Evolutionary conservation across 1,139 yeast species (phyloP).

Genomic region (Nakaseomyces uthaithaninus): DNA sequence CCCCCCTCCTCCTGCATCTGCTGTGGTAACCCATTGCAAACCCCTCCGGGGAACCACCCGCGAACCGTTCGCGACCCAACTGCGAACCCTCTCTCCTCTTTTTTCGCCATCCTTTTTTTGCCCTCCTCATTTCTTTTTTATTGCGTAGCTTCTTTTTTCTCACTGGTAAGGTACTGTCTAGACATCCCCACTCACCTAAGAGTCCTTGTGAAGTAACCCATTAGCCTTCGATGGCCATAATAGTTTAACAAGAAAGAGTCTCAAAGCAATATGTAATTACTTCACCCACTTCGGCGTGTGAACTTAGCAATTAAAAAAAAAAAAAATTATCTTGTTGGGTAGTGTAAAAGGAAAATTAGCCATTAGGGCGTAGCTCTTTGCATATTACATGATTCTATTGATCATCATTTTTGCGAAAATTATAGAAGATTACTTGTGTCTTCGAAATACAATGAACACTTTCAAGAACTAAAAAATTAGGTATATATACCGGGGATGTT

Average conservation of each 20-base stretch:
- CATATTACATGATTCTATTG: slow-evolving; percentile 3
- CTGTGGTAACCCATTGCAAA: too few species aligned
- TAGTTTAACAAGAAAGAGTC: background rate
- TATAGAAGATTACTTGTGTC: background rate
- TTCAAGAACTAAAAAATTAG: slow-evolving; percentile 3
- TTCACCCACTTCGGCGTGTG: slow-evolving; percentile 1
- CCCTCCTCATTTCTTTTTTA: slow-evolving; percentile 3
- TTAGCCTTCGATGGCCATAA: too few species aligned
- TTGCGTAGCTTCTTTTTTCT: background rate
- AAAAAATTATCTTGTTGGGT: slow-evolving; percentile 3
- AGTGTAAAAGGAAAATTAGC: slow-evolving; percentile 2
- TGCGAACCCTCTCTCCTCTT: slow-evolving; percentile 1
- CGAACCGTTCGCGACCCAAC: too few species aligned
- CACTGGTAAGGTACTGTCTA: too few species aligned
- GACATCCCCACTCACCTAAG: too few species aligned
- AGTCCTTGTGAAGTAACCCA: slow-evolving; percentile 3
- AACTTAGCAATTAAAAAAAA: too few species aligned
- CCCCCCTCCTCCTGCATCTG: too few species aligned
- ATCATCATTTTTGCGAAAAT: background rate
- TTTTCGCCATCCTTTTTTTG: slow-evolving; percentile 1
- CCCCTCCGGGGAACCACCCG: too few species aligned
- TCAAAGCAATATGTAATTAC: slow-evolving; percentile 1
- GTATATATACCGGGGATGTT: slow-evolving; percentile 2
- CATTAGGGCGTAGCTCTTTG: slow-evolving; percentile 5
- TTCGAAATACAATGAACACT: too few species aligned